Evolutionary conservation across 495 filamentous ascomycete species (phyloP).

Genomic region (Xylaria acuta): DNA sequence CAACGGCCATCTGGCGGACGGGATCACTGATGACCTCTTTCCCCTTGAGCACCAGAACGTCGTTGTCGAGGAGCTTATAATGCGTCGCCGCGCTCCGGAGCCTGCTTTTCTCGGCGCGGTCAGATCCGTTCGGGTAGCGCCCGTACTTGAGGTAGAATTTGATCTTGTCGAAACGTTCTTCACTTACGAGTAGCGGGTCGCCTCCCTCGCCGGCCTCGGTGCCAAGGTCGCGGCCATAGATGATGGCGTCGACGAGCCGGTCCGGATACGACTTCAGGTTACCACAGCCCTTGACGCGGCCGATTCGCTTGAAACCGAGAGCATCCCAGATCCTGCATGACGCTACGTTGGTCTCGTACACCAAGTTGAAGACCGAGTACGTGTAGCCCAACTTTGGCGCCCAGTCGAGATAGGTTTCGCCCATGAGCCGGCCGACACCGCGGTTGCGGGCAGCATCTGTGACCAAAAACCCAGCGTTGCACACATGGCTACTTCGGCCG

Average conservation of each 20-base stretch:
- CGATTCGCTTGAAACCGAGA: constrained; percentile 97
- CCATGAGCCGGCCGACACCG: constrained; percentile 91
- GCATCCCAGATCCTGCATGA: constrained; percentile 97
- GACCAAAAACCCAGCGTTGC: constrained; percentile 94
- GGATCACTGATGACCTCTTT: constrained; percentile 97
- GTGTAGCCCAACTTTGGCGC: constrained; percentile 92
- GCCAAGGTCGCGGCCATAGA: constrained; percentile 86
- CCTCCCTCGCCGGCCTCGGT: constrained; percentile 44
- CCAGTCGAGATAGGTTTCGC: constrained; percentile 93
- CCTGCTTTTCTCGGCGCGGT: constrained; percentile 94
- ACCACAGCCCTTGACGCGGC: constrained; percentile 85
- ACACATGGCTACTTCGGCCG: constrained; percentile 92
- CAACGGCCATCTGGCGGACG: constrained; percentile 90
- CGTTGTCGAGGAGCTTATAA: constrained; percentile 82
- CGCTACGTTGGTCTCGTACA: constrained; percentile 96
- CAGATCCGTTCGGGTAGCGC: constrained; percentile 91
- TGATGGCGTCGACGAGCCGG: constrained; percentile 90
- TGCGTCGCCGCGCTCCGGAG: constrained; percentile 92
- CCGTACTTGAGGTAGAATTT: constrained; percentile 94
- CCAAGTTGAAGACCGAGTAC: constrained; percentile 97
- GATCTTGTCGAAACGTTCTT: constrained; percentile 99
- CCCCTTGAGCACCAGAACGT: constrained; percentile 93
- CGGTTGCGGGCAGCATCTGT: constrained; percentile 88
- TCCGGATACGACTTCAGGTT: constrained; percentile 81
- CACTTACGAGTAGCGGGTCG: constrained; percentile 87